Base-by-base conservation (phyloP, 2,329 filamentous ascomycete genomes). In the Cladosporium sp. region DNA sequence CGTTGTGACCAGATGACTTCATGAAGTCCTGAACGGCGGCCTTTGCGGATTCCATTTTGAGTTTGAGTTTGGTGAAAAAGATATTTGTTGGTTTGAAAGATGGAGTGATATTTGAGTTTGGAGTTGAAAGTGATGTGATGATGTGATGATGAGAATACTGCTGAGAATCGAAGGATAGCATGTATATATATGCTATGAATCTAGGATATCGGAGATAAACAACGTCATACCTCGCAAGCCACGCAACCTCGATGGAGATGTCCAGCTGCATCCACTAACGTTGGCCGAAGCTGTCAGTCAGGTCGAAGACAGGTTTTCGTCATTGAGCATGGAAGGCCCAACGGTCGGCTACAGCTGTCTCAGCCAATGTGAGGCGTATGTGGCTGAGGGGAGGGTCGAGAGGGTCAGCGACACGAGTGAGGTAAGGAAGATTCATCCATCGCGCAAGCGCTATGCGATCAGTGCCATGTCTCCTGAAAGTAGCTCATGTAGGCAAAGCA, bases 31-130 rank as follows among this genome's bases (percentile, higher is more conserved):
- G 69, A 60, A 86, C 76, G 53, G 78, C 78, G 60, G 75, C 72
- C 72, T 83, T 85, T 33, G 83, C 81, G 63, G 80, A 80, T 13
- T 86, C 76, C 82, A 86, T 84, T 58, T n/a, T 50, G 41, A 40
- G 38, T 42, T 43, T 61, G 55, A 49, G 54, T 53, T 29, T 25
- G n/a, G 32, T 47, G 2, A 27, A 16, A 22, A n/a, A 7, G 30
- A 3, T 3, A 7, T 30, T 4, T 12, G 6, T 3, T 32, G 30
- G 9, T 32, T 29, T 18, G 7, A 39, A 36, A 52, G 47, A 22
- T 49, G 36, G 32, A 22, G 33, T 55, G 15, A 40, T 22, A 35
- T 1, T 7, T 35, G 11, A 15, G 32, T 15, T 35, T 35, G 32
- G 32, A 15, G 19, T 5, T 19, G 43, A 30, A n/a, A n/a, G 27